Evolutionary conservation across 495 filamentous ascomycete species (phyloP).

Genomic region (Podospora conica): DNA sequence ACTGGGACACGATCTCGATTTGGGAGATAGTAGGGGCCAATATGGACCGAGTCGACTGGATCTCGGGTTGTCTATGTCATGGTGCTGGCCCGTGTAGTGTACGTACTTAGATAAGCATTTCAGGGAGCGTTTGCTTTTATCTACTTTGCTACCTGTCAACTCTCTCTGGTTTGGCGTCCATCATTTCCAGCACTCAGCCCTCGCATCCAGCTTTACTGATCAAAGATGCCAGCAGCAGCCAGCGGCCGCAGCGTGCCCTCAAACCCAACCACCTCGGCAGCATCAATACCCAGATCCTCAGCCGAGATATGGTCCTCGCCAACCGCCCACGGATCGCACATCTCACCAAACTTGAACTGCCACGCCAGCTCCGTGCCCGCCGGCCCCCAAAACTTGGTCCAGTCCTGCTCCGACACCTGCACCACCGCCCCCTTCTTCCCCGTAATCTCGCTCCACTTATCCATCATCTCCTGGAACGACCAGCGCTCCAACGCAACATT

Average conservation of each 20-base stretch:
- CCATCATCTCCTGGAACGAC: constrained; percentile 17
- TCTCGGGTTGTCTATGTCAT: too few species aligned
- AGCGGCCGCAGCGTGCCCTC: constrained; percentile 6
- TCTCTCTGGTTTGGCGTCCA: too few species aligned
- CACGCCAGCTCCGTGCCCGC: constrained; percentile 11
- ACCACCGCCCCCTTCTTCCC: constrained; percentile 10
- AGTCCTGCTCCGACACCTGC: constrained; percentile 9
- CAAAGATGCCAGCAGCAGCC: constrained; percentile 1
- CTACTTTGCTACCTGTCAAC: too few species aligned
- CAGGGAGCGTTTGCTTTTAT: too few species aligned
- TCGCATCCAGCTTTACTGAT: too few species aligned
- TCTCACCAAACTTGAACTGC: constrained; percentile 19
- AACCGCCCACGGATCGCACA: constrained; percentile 14
- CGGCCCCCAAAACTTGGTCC: constrained; percentile 11
- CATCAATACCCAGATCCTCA: constrained; percentile 16
- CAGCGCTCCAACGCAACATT: constrained; percentile 15
- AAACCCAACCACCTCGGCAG: constrained; percentile 13
- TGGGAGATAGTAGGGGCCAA: too few species aligned
- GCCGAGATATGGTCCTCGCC: constrained; percentile 5
- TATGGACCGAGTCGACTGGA: too few species aligned
- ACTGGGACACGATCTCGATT: too few species aligned
- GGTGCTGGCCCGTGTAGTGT: too few species aligned
- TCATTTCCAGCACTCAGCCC: too few species aligned
- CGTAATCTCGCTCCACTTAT: constrained; percentile 16
- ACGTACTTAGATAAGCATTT: too few species aligned